phyloP scores from a whole-genome alignment of 306 rosid species.

The Fagus sylvatica region DNA sequence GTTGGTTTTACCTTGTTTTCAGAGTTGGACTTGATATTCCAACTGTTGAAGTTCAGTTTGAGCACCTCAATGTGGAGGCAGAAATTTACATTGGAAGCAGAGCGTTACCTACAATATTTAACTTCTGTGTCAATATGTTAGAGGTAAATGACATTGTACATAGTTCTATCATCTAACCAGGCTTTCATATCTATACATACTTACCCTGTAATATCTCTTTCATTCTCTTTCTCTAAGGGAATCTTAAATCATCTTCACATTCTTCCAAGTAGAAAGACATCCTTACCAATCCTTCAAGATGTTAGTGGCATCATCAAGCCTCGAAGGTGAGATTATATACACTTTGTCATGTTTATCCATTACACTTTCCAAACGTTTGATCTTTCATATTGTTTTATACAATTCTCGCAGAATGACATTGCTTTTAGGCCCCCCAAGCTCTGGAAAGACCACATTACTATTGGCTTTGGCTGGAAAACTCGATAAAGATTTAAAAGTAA shows the following conservation, averaged over 20 bases:
- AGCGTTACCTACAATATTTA: constrained; percentile 59
- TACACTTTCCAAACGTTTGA: neutral
- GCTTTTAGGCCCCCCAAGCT: constrained; percentile 83
- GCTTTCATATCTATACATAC: constrained; percentile 3
- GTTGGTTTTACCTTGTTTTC: neutral
- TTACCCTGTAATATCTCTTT: neutral
- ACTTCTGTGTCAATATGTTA: constrained; percentile 36
- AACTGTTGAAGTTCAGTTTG: constrained; percentile 69
- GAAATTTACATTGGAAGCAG: constrained; percentile 68
- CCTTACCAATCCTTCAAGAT: constrained; percentile 54
- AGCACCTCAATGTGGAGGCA: constrained; percentile 64
- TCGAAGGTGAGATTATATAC: constrained; percentile 31
- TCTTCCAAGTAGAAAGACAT: constrained; percentile 36
- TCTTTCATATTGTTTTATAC: neutral
- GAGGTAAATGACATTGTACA: constrained; percentile 31
- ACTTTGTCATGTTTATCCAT: neutral
- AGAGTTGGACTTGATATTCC: constrained; percentile 75
- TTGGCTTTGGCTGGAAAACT: constrained; percentile 77
- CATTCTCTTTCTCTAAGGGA: constrained; percentile 24
- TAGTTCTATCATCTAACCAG: neutral
- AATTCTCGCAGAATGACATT: constrained; percentile 52
- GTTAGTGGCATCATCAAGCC: constrained; percentile 76
- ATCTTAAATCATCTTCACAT: constrained; percentile 34
- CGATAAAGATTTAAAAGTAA: constrained; percentile 54
- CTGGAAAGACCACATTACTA: constrained; percentile 81